Conservation (phyloP, 2,329 filamentous ascomycete species). For the Alternaria sp. region DNA sequence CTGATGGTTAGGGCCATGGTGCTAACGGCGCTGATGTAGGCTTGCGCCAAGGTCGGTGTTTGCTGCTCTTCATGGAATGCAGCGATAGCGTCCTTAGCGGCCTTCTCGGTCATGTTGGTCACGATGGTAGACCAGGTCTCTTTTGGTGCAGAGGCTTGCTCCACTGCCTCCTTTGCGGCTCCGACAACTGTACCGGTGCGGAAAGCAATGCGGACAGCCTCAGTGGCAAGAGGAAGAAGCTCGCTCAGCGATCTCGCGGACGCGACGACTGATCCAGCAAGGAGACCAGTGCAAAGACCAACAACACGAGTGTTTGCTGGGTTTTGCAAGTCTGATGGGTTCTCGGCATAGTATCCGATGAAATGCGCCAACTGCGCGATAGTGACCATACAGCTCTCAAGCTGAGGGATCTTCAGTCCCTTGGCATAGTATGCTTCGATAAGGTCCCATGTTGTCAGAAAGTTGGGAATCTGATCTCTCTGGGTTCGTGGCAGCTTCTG, state of each 20-base stretch:
- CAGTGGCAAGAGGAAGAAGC: slow-evolving; percentile 69
- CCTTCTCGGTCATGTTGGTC: slow-evolving; percentile 63
- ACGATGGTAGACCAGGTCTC: slow-evolving; percentile 75
- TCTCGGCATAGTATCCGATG: slow-evolving; percentile 67
- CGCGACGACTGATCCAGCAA: slow-evolving; percentile 74
- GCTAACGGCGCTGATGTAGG: slow-evolving; percentile 68
- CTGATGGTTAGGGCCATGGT: slow-evolving; percentile 68
- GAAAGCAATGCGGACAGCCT: slow-evolving; percentile 73
- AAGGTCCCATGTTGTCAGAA: slow-evolving; percentile 70
- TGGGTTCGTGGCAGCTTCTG: slow-evolving; percentile 66
- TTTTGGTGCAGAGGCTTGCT: slow-evolving; percentile 63
- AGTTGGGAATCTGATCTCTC: slow-evolving; percentile 67
- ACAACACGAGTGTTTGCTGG: slow-evolving; percentile 64
- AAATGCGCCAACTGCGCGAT: slow-evolving; percentile 73
- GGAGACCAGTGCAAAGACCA: slow-evolving; percentile 73
- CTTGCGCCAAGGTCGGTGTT: slow-evolving; percentile 59
- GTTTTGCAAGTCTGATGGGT: slow-evolving; percentile 62
- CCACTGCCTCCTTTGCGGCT: slow-evolving; percentile 55
- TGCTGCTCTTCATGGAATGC: slow-evolving; percentile 67
- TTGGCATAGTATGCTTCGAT: slow-evolving; percentile 71
- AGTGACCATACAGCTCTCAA: slow-evolving; percentile 72
- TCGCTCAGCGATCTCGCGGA: slow-evolving; percentile 69
- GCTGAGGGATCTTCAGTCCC: slow-evolving; percentile 65
- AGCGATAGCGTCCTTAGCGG: slow-evolving; percentile 61
- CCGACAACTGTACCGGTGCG: slow-evolving; percentile 63